Percentiles rank a stretch among this genome's conserved stretches.
These are phyloP conservation scores for Bonia amplexicaulis DNA, from an alignment of 176 grass and related monocot genomes.

Conservation along the genomic window DNA sequence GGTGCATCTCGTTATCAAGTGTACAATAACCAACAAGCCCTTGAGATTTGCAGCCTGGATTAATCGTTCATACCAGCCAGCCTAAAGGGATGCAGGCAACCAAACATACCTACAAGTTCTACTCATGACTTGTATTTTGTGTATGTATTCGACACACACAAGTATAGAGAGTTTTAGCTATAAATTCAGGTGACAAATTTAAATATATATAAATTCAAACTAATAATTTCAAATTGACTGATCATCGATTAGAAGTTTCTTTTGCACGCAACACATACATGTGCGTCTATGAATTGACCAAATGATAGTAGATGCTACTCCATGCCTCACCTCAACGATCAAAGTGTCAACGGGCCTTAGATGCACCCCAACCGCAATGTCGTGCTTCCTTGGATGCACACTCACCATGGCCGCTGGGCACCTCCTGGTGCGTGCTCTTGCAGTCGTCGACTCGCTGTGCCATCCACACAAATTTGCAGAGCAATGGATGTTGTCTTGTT, in stretches of 20 bases:
- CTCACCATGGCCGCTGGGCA: no score
- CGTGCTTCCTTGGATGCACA: no score
- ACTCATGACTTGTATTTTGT: background rate
- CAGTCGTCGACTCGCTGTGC: no score
- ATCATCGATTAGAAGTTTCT: background rate
- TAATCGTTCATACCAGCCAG: no score
- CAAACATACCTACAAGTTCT: background rate
- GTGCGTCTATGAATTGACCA: background rate
- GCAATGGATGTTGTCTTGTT: no score
- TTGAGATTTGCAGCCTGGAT: no score
- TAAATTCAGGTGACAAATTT: background rate
- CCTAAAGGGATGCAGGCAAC: no score
- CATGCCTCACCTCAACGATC: background rate
- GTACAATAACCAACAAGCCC: no score
- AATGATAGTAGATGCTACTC: no score
- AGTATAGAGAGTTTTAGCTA: background rate
- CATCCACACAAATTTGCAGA: no score
- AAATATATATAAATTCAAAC: background rate
- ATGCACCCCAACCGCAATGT: no score
- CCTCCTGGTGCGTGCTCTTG: accelerated
- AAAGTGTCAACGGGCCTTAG: background rate
- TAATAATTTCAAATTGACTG: background rate
- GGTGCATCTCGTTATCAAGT: no score
- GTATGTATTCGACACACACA: background rate
- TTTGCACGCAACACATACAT: background rate